Evolutionary conservation across 1,284 basidiomycete genomes (phyloP), one percentile per base, ranked within the genome.

Genomic region (Heterobasidion annosum): DNA sequence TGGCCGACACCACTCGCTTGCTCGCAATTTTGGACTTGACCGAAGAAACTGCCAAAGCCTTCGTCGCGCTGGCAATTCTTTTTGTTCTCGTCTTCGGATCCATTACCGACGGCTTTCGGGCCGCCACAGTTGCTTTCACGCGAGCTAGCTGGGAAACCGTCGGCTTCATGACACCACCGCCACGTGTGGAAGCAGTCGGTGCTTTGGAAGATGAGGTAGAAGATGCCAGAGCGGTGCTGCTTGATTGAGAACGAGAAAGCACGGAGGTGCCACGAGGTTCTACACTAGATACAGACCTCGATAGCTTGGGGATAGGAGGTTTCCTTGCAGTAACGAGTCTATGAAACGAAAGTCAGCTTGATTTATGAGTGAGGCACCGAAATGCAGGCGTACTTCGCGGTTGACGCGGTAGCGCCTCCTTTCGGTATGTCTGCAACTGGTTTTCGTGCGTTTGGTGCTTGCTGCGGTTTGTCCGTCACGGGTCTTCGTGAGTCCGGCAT

Each of bases 121-220:
- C 37, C 45, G 18, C 25, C 15, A 47, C 48, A 15, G 48, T 44
- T 1, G 59, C 55, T 43, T 62, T 58, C 34, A 54, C 57, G 25
- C 56, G 62, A 8, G 61, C 55, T 8, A 64, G 51, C 53, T 64
- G 65, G 5, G 62, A 60, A 6, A 62, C 52, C 4, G 60, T 64
- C 2, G 64, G 63, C 34, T 61, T 57, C 16, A 51, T 60, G 18
- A 58, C 19, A 12, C 58, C 59, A 34, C 57, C 55, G 0, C 35
- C 48, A 34, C 58, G 55, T 32, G 52, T 53, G 7, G 46, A 45
- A n/a, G 43, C 34, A 25, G 8, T 25, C 15, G 37, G 16, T 7
- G 33, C 25, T 3, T n/a, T 45, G 10, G 16, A 34, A 10, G 47
- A 8, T 3, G 33, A 53, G 12, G 19, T 25, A 7, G 43, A 53